phyloP scores from a whole-genome alignment of 257 asterid genomes.

The Solanum sejunctum region DNA sequence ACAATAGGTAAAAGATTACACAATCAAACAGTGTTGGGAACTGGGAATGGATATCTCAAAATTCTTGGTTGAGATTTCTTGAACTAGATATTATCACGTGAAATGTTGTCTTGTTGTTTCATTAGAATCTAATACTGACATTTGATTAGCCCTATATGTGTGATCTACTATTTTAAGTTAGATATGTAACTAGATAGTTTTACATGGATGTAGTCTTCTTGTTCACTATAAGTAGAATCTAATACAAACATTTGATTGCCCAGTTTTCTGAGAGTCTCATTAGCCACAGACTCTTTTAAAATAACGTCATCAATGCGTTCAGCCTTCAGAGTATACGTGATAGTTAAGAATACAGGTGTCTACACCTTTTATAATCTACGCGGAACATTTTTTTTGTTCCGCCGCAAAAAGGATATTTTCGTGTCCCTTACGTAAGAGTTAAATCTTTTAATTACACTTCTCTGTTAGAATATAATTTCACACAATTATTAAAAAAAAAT shows the following conservation, averaged over 20 bases:
- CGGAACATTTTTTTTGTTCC: not conserved
- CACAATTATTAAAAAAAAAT: no score
- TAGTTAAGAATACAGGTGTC: not conserved
- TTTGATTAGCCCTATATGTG: not conserved
- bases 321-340: not conserved
- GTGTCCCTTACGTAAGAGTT: not conserved
- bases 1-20: not conserved
- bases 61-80: not conserved
- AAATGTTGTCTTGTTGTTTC: not conserved
- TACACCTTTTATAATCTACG: not conserved
- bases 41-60: not conserved
- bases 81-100: not conserved
- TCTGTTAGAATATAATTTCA: no score
- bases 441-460: no score
- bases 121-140: not conserved
- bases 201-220: not conserved
- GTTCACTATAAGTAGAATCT: not conserved
- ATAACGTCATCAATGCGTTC: not conserved
- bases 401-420: not conserved
- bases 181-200: not conserved
- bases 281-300: not conserved
- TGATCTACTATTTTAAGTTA: not conserved
- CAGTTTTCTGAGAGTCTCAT: not conserved
- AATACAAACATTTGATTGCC: not conserved
- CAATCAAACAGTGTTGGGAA: not conserved